Base-by-base conservation (phyloP, 495 filamentous ascomycete genomes). In the Cetradonia linearis region DNA sequence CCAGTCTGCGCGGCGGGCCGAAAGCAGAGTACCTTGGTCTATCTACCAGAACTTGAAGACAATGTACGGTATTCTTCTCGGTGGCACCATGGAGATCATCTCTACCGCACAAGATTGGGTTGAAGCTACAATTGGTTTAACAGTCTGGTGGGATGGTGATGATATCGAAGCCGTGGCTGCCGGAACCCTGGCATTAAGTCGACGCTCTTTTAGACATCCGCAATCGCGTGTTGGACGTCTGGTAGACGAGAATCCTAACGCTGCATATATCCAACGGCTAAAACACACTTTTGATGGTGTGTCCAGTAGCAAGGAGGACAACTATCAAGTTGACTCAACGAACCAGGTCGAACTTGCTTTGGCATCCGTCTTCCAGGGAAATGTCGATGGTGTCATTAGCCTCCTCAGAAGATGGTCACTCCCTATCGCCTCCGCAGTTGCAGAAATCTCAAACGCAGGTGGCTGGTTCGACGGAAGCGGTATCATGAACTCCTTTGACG, bases 121-220 rank as follows among this genome's bases (percentile, higher is more conserved):
- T 49, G 91, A 96, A 71, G 89, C 89, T 1, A 85, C 86, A 2
- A 71, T 94, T 53, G 85, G 83, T 5, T 71, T 95, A 49, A 86
- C 89, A 11, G 83, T 84, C 1, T 96, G 91, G 91, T 94, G 90
- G 89, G 83, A 90, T 69, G 87, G 91, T 38, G 80, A 87, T 18
- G 83, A 84, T 56, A 78, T 85, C 20, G 74, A 77, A 25, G 69
- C 67, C 13, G 68, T 64, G 18, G 59, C 69, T 0, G 63, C 72
- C 23, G 65, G 62, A 36, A 72, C 65, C 52, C 62, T 74, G 13
- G 63, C 67, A 25, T 61, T 58, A 14, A 72, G 70, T 54, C 66
- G 70, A 46, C 69, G 65, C 18, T 73, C 72, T 13, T 49, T 72
- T 27, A 56, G 58, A 38, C 56, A 65, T 13, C 68, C 61, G n/a